These are phyloP conservation scores for Pseudocercospora cruenta DNA, from an alignment of 2,329 filamentous ascomycete species.

Conservation along the genomic window DNA sequence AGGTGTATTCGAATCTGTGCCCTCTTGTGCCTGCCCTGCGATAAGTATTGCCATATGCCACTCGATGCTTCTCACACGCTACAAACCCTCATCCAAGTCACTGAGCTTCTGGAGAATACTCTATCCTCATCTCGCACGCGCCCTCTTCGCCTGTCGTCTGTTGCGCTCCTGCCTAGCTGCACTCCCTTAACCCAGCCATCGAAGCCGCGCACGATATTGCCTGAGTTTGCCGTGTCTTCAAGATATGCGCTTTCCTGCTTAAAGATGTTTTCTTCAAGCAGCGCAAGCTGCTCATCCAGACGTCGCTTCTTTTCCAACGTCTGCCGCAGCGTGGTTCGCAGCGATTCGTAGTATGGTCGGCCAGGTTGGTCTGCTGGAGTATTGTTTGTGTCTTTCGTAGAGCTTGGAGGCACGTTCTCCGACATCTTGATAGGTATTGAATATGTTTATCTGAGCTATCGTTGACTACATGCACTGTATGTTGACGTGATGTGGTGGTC, in stretches of 20 bases:
- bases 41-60: constrained; percentile 2
- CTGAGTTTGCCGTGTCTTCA: constrained; percentile 79
- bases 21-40: constrained; percentile 34
- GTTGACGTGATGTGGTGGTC: not conserved
- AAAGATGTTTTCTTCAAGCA: constrained; percentile 78
- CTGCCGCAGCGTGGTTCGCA: constrained; percentile 68
- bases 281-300: constrained; percentile 55
- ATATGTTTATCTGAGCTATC: not conserved
- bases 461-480: not conserved
- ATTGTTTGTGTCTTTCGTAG: constrained; percentile 35
- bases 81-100: constrained; percentile 41
- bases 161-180: constrained; percentile 49
- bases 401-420: constrained; percentile 49
- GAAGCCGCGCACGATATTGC: constrained; percentile 97
- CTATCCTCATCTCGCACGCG: constrained; percentile 70
- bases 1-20: constrained; percentile 42
- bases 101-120: constrained; percentile 60
- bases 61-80: not conserved
- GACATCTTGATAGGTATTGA: constrained; percentile 44
- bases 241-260: constrained; percentile 85
- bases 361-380: constrained; percentile 51
- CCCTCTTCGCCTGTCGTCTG: constrained; percentile 68
- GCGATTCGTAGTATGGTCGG: constrained; percentile 69
- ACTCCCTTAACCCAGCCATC: constrained; percentile 95
- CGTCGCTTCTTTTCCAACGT: constrained; percentile 67